Conservation (phyloP, 202 grass and related monocot genomes). For the Alloteropsis angusta region DNA sequence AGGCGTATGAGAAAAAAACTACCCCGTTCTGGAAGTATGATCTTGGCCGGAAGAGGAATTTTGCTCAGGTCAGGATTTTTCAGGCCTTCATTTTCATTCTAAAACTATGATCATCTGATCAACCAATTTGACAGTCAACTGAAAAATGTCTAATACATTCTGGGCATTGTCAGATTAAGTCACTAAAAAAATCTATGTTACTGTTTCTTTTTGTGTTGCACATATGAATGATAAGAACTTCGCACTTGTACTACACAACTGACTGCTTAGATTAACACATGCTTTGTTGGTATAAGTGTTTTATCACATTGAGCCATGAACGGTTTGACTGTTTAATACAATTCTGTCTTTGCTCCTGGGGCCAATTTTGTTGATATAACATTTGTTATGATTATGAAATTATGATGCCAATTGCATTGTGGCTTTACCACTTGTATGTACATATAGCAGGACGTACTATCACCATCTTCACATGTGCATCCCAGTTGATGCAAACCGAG, state of each 20-base stretch:
- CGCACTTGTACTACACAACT: not conserved
- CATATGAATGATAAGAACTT: not conserved
- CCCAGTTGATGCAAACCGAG: not conserved
- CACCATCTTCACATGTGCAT: not conserved
- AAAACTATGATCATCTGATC: not conserved
- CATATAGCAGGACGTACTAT: not conserved
- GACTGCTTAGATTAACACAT: not conserved
- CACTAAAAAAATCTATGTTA: not conserved
- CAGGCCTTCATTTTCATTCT: conserved; percentile 1
- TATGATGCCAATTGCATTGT: not conserved
- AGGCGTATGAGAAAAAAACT: conserved; percentile 95
- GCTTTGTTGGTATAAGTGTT: not conserved
- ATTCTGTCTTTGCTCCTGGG: not conserved
- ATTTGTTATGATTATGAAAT: not conserved
- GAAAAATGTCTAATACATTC: not conserved
- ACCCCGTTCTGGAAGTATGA: conserved; percentile 82
- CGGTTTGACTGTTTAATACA: not conserved
- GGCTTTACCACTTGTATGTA: not conserved
- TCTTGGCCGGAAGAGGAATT: conserved; percentile 90
- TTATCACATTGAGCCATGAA: not conserved
- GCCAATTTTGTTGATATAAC: not conserved
- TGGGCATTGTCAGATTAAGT: not conserved
- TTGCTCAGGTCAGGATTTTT: conserved; percentile 58
- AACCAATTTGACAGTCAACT: not conserved
- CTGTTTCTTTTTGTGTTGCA: not conserved